These are phyloP conservation scores for Rhynchosporium secalis DNA, from an alignment of 2,329 filamentous ascomycete genomes.

Conservation along the genomic window DNA sequence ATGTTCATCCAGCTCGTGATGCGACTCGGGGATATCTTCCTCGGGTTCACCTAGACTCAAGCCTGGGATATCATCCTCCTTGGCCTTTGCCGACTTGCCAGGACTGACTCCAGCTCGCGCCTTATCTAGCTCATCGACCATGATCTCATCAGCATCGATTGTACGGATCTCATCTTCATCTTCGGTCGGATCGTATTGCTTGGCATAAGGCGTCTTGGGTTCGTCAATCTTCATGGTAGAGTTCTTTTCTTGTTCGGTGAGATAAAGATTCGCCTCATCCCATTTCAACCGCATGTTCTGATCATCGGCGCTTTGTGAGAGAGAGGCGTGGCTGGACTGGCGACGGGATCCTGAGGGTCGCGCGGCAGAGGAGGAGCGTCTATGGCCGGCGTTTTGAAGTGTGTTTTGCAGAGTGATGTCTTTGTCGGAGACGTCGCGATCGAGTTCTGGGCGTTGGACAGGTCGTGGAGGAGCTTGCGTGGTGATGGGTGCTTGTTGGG, in stretches of 20 bases:
- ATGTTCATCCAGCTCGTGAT: conserved; percentile 43
- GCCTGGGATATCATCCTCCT: conserved; percentile 83
- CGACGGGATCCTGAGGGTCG: conserved; percentile 49
- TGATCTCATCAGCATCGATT: conserved; percentile 69
- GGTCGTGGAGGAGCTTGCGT: conserved; percentile 44
- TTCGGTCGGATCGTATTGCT: conserved; percentile 85
- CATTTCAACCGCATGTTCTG: conserved; percentile 81
- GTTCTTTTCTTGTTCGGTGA: conserved; percentile 93
- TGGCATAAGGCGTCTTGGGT: conserved; percentile 95
- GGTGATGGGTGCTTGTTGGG: conserved; percentile 43
- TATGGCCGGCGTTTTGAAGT: conserved; percentile 86
- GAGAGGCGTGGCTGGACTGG: conserved; percentile 42
- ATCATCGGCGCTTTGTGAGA: conserved; percentile 43
- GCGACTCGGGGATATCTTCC: conserved; percentile 58
- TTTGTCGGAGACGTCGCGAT: conserved; percentile 62
- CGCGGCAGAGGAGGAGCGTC: conserved; percentile 78
- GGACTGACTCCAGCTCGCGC: conserved; percentile 28
- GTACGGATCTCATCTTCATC: conserved; percentile 69
- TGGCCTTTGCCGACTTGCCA: conserved; percentile 32
- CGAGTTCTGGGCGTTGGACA: conserved; percentile 37
- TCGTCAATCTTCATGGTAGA: conserved; percentile 99
- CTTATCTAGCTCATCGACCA: conserved; percentile 66
- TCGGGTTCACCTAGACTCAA: conserved; percentile 93
- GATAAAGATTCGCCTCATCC: conserved; percentile 97
- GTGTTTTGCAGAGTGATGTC: conserved; percentile 95